phyloP scores from a whole-genome alignment of 2,329 filamentous ascomycete genomes.

The Didymellaceae sp. region DNA sequence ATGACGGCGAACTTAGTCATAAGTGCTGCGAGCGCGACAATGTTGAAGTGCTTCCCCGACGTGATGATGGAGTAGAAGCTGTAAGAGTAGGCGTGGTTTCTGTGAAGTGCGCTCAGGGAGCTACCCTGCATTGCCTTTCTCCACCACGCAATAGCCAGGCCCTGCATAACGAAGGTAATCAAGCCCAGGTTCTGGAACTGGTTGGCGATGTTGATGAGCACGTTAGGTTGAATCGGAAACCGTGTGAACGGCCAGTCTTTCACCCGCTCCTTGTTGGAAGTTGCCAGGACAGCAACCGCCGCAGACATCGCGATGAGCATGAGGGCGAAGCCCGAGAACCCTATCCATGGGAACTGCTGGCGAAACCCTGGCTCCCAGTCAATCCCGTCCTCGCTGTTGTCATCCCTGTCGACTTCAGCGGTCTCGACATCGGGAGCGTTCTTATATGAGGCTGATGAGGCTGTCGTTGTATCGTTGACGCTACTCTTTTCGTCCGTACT shows the following conservation, averaged over 20 bases:
- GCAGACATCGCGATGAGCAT: constrained; percentile 29
- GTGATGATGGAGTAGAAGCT: constrained; percentile 34
- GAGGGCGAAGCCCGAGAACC: constrained; percentile 25
- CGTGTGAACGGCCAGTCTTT: constrained; percentile 27
- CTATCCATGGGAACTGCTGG: constrained; percentile 33
- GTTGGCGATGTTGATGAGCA: constrained; percentile 35
- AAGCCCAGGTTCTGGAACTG: constrained; percentile 33
- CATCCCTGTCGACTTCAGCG: constrained; percentile 18
- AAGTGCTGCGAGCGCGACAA: constrained; percentile 32
- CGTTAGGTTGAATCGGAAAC: constrained; percentile 33
- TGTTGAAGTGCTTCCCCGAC: constrained; percentile 30
- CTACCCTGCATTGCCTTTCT: constrained; percentile 31
- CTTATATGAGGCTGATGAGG: constrained; percentile 10
- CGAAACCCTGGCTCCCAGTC: constrained; percentile 33
- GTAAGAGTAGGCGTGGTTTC: constrained; percentile 33
- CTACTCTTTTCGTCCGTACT: constrained; percentile 6
- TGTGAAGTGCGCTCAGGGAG: constrained; percentile 26
- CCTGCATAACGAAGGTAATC: constrained; percentile 31
- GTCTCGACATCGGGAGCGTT: constrained; percentile 11
- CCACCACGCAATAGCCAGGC: constrained; percentile 37
- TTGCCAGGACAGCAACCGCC: constrained; percentile 23
- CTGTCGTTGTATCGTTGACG: constrained; percentile 4
- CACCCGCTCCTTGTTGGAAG: constrained; percentile 24
- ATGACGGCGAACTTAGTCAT: constrained; percentile 38
- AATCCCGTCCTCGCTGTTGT: constrained; percentile 21